Percentiles rank a stretch among this genome's conserved stretches.
phyloP scores from a whole-genome alignment of 2,329 filamentous ascomycete species.

The Diaporthe nobilis region DNA sequence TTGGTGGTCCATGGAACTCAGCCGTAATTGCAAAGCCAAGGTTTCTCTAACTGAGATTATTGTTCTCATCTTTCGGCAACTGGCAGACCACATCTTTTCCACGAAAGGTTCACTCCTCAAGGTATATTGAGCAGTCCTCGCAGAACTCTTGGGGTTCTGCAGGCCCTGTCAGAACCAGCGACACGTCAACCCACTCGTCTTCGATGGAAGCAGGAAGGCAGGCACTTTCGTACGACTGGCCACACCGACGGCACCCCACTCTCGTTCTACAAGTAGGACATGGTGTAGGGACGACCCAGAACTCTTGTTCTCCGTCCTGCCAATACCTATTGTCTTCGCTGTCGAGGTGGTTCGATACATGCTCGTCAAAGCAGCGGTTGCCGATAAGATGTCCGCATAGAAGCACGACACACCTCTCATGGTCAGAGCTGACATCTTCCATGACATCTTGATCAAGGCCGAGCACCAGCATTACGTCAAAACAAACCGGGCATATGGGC shows the following conservation, averaged over 20 bases:
- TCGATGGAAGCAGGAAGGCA: background rate
- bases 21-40: background rate
- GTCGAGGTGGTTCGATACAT: background rate
- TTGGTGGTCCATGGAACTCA: background rate
- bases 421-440: background rate
- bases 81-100: background rate
- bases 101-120: background rate
- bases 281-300: background rate
- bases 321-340: background rate
- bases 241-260: background rate
- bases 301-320: background rate
- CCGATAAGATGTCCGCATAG: conserved; percentile 2
- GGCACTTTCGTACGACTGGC: background rate
- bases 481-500: background rate
- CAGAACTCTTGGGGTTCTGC: background rate
- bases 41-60: background rate
- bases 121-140: background rate
- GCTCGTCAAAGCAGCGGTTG: background rate
- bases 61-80: background rate
- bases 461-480: background rate
- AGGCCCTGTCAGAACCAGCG: background rate
- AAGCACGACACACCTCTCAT: background rate
- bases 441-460: background rate
- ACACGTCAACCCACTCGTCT: background rate
- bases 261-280: background rate